A percentile compares a stretch with the other conserved stretches of the same genome.
Evolutionary conservation across 23 red algal species (phyloP).

Genomic region (Gracilaria gracilis): DNA sequence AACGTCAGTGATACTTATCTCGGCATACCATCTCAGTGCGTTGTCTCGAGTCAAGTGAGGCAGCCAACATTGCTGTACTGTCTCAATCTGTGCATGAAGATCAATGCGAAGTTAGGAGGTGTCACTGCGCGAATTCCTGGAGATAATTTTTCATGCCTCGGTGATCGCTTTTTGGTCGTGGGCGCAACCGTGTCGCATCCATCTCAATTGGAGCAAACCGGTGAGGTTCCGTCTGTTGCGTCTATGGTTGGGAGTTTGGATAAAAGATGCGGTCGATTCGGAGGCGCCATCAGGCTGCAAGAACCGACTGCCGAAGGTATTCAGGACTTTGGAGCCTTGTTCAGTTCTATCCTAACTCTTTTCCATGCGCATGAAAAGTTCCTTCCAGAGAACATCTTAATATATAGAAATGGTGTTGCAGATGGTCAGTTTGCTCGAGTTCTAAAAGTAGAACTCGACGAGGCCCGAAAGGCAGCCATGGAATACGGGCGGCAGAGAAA

Average conservation of each 20-base stretch:
- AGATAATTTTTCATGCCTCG: slow-evolving; percentile 32
- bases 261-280: slow-evolving; percentile 48
- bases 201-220: slow-evolving; percentile 29
- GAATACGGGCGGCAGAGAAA: slow-evolving; percentile 27
- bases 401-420: slow-evolving; percentile 80
- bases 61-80: slow-evolving; percentile 63
- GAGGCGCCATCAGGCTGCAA: slow-evolving; percentile 53
- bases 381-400: slow-evolving; percentile 68
- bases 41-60: slow-evolving; percentile 53
- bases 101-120: slow-evolving; percentile 78
- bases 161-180: slow-evolving; percentile 67
- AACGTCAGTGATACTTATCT: slow-evolving; percentile 67
- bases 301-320: slow-evolving; percentile 46
- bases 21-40: slow-evolving; percentile 74
- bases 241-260: slow-evolving; percentile 76
- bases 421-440: slow-evolving; percentile 74
- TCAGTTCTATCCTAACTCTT: slow-evolving; percentile 28
- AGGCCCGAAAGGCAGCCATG: slow-evolving; percentile 1
- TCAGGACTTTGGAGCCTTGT: slow-evolving; percentile 52
- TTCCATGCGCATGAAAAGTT: slow-evolving; percentile 39
- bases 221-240: slow-evolving; percentile 45
- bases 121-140: slow-evolving; percentile 61
- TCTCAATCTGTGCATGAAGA: slow-evolving; percentile 72
- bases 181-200: slow-evolving; percentile 68
- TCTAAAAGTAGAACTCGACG: slow-evolving; percentile 44